phyloP scores from a whole-genome alignment of 495 filamentous ascomycete species.

The Sordaria brevicollis region DNA sequence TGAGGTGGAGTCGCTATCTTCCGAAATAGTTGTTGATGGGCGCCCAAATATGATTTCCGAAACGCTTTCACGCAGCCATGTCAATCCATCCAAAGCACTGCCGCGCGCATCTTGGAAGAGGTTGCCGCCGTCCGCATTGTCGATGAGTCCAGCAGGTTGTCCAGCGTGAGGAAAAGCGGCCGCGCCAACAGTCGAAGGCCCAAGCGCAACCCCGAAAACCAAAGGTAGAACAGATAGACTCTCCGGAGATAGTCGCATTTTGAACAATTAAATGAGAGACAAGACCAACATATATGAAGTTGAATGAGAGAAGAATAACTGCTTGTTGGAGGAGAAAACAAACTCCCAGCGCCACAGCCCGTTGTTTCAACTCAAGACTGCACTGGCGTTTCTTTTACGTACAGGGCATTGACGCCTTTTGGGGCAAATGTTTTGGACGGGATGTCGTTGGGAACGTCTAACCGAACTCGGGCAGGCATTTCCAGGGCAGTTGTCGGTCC shows the following conservation, averaged over 20 bases:
- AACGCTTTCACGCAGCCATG: slow-evolving; percentile 52
- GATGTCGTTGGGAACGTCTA: neutral
- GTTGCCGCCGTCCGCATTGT: neutral
- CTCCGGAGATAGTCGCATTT: slow-evolving; percentile 17
- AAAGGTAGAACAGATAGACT: slow-evolving; percentile 5
- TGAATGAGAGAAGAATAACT: neutral
- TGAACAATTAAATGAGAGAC: slow-evolving; percentile 1
- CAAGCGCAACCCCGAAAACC: slow-evolving; percentile 13
- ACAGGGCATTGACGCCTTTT: neutral
- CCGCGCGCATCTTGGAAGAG: neutral
- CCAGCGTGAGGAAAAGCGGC: slow-evolving; percentile 7
- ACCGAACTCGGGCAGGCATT: neutral
- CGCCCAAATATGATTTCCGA: slow-evolving; percentile 55
- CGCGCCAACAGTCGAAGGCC: slow-evolving; percentile 12
- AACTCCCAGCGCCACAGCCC: neutral
- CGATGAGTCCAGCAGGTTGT: neutral
- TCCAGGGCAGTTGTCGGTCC: neutral
- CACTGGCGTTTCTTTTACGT: neutral
- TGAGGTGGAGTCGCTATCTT: slow-evolving; percentile 6
- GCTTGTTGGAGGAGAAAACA: neutral
- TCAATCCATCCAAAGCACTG: slow-evolving; percentile 31
- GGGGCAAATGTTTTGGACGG: neutral
- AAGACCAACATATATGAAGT: neutral
- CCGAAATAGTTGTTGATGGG: slow-evolving; percentile 19
- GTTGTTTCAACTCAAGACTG: neutral